phyloP scores from a whole-genome alignment of 2,329 filamentous ascomycete species.

The Ophiostoma ips region DNA sequence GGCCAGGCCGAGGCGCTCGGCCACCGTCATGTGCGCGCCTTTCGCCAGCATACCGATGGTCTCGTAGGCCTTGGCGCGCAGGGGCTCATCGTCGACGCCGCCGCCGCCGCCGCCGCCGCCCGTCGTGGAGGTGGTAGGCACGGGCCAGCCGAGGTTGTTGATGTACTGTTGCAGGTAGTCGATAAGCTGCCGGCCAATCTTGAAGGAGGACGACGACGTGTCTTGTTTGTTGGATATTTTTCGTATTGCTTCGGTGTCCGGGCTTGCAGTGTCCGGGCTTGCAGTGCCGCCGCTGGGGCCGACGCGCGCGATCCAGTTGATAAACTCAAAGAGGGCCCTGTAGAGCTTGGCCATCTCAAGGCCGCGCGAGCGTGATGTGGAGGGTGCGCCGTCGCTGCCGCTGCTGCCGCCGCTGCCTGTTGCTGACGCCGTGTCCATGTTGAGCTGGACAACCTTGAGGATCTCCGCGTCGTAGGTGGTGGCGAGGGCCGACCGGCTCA shows the following conservation, averaged over 20 bases:
- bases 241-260: constrained; percentile 13
- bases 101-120: constrained; percentile 16
- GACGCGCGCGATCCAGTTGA: constrained; percentile 73
- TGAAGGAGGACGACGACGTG: constrained; percentile 28
- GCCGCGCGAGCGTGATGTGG: constrained; percentile 30
- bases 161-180: constrained; percentile 59
- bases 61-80: constrained; percentile 77
- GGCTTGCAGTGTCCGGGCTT: constrained; percentile 16
- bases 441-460: constrained; percentile 55
- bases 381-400: constrained; percentile 9
- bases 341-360: constrained; percentile 69
- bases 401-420: constrained; percentile 13
- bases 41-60: constrained; percentile 72
- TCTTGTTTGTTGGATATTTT: background rate
- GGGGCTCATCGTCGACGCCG: constrained; percentile 40
- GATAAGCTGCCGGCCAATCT: constrained; percentile 39
- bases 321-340: constrained; percentile 69
- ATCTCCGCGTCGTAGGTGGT: constrained; percentile 57
- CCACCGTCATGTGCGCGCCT: constrained; percentile 42
- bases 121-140: constrained; percentile 34
- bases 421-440: constrained; percentile 26
- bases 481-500: constrained; percentile 63
- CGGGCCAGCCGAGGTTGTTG: constrained; percentile 71
- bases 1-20: constrained; percentile 36
- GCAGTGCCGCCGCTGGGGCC: constrained; percentile 32